Evolutionary conservation across 345 rosid species (phyloP).

Genomic region (Cardamine occulta): DNA sequence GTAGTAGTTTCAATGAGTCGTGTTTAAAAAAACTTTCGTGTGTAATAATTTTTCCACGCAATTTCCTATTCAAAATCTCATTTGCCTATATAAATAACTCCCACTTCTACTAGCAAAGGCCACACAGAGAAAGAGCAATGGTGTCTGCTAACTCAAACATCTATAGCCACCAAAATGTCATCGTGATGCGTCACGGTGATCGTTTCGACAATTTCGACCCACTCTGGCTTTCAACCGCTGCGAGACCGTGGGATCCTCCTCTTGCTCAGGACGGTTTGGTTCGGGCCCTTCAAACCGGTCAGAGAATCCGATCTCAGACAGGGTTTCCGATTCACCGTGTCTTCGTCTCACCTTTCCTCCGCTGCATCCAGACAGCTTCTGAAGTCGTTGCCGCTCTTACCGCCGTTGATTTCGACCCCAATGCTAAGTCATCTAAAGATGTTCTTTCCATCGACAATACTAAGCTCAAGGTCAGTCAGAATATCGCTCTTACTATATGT

Average conservation of each 20-base stretch:
- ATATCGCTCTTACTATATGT: neutral
- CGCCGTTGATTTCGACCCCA: conserved; percentile 40
- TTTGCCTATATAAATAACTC: neutral
- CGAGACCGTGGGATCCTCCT: conserved; percentile 85
- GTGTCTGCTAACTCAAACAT: conserved; percentile 16
- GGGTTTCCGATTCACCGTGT: conserved; percentile 73
- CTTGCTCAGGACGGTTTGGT: conserved; percentile 50
- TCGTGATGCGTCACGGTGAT: conserved; percentile 95
- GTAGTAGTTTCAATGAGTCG: conserved; percentile 3
- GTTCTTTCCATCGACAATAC: conserved; percentile 44
- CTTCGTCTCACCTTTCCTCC: conserved; percentile 82
- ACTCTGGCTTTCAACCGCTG: conserved; percentile 56
- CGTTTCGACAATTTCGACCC: conserved; percentile 62
- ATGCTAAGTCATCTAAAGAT: conserved; percentile 38
- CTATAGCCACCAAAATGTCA: conserved; percentile 55
- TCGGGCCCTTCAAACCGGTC: conserved; percentile 62
- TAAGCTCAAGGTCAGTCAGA: conserved; percentile 61
- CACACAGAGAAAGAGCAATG: conserved; percentile 33
- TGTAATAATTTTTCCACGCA: conserved; percentile 20
- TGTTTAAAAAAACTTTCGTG: neutral
- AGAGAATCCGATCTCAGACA: conserved; percentile 46
- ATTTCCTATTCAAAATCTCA: neutral
- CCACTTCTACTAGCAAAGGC: neutral
- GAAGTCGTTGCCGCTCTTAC: conserved; percentile 58
- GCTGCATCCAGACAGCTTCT: conserved; percentile 78